Conservation (phyloP, 805 yeast species). For the Lipomyces orientalis region DNA sequence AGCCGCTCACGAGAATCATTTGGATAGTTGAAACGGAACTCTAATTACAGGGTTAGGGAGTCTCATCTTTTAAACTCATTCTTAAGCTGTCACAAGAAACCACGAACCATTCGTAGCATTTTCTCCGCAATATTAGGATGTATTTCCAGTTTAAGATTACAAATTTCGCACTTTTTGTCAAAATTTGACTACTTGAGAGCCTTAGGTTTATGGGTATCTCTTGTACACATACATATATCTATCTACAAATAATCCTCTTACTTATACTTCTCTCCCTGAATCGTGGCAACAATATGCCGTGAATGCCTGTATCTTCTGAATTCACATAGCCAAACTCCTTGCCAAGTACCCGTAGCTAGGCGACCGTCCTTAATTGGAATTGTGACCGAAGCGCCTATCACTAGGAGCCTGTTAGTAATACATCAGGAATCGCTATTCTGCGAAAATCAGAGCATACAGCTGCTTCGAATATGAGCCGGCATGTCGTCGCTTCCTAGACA, state of each 20-base stretch:
- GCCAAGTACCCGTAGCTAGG: conserved; percentile 82
- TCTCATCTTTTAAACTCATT: no score
- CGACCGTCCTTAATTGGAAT: conserved; percentile 74
- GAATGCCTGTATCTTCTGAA: conserved; percentile 69
- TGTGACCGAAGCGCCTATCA: conserved; percentile 66
- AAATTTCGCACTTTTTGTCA: no score
- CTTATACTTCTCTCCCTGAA: conserved; percentile 58
- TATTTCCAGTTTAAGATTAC: no score
- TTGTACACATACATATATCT: neutral
- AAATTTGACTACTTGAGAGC: no score
- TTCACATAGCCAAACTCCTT: conserved; percentile 78
- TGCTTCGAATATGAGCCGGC: conserved; percentile 79
- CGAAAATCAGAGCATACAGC: conserved; percentile 41
- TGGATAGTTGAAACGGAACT: neutral
- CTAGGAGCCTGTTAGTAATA: conserved; percentile 25
- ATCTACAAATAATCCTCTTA: neutral
- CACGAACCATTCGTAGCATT: no score
- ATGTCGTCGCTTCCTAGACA: conserved; percentile 65
- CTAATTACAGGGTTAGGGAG: neutral
- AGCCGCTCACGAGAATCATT: no score
- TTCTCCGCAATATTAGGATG: no score
- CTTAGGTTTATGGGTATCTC: no score
- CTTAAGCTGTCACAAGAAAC: no score
- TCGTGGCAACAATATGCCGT: conserved; percentile 72
- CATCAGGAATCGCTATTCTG: neutral